phyloP scores from a whole-genome alignment of 345 rosid genomes.

The Moricandia moricandioides region DNA sequence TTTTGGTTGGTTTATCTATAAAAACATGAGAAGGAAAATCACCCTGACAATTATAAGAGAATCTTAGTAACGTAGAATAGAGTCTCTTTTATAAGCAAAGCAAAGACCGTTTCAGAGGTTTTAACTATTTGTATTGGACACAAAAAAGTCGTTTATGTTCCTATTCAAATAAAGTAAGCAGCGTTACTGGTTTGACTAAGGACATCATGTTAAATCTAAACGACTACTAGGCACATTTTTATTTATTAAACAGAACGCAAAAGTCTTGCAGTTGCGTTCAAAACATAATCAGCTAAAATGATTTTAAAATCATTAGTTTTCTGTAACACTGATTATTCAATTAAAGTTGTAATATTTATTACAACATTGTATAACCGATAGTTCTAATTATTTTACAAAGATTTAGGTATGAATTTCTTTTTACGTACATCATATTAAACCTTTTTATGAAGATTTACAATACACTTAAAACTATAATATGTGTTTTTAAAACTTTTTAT shows the following conservation, averaged over 20 bases:
- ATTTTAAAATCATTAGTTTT: background rate
- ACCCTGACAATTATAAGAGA: background rate
- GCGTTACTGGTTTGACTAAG: conserved; percentile 28
- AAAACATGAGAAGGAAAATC: background rate
- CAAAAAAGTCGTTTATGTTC: conserved; percentile 1
- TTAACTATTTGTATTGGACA: conserved; percentile 10
- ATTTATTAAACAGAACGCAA: background rate
- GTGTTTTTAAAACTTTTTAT: too few species aligned
- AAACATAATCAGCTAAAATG: background rate
- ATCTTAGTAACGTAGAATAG: conserved; percentile 12
- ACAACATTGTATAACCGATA: too few species aligned
- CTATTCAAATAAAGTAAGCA: conserved; percentile 6
- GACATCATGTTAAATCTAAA: background rate
- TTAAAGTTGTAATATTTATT: too few species aligned
- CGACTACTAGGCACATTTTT: background rate
- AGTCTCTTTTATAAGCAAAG: conserved; percentile 6
- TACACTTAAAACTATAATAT: too few species aligned
- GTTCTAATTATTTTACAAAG: too few species aligned
- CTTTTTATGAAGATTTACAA: too few species aligned
- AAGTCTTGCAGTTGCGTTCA: background rate
- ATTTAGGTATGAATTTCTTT: too few species aligned
- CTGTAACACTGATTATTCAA: too few species aligned
- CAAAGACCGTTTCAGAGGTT: background rate
- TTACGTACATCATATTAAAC: too few species aligned
- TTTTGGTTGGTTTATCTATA: conserved; percentile 7